Evolutionary conservation across 2,329 filamentous ascomycete genomes (phyloP), one percentile per base, ranked within the genome.

Genomic region (Phaeosphaeria sp.): DNA sequence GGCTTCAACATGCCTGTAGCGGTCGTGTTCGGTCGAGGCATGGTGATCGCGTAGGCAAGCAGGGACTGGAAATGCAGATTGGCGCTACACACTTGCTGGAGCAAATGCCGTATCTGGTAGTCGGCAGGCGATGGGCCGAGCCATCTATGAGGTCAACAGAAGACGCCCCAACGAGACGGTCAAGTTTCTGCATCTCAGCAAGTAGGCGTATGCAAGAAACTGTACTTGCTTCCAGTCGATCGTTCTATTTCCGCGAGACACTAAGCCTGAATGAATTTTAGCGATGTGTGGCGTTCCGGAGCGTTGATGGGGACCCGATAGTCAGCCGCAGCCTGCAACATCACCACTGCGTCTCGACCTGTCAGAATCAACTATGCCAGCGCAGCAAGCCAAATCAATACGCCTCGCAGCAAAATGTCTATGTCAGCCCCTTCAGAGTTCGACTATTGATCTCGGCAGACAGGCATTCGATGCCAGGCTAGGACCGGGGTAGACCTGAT

Each of bases 221-320:
- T 65, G 56, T 55, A 40, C 45, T 54, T 62, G 52, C 55, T 13
- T 30, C 43, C 24, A 36, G 61, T 44, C 9, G 54, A 57, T 59
- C 45, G 40, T 52, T 43, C 62, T 59, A 71, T 61, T 66, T 61
- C 42, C 40, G 55, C 30, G 24, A 15, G 4, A 5, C 49, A 42
- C 66, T 66, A 70, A 49, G 40, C 55, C 43, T 0, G 15, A 49
- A 58, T 40, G 2, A 44, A 62, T 5, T 21, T 61, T 61, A 56
- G 50, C 21, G 57, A n/a, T 30, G 22, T 58, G 58, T 58, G 66
- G 55, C 51, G 56, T 56, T n/a, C 49, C 71, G 70, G 71, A 71
- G 33, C 56, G 63, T 53, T 49, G 56, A 58, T 68, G 71, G 71
- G 67, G 71, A 71, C 53, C 69, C 69, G 71, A 53, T 49, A 25